A percentile compares a stretch with the other conserved stretches of the same genome.
Conservation (phyloP, 208 protist genomes). For the Crithidia expoeki region DNA sequence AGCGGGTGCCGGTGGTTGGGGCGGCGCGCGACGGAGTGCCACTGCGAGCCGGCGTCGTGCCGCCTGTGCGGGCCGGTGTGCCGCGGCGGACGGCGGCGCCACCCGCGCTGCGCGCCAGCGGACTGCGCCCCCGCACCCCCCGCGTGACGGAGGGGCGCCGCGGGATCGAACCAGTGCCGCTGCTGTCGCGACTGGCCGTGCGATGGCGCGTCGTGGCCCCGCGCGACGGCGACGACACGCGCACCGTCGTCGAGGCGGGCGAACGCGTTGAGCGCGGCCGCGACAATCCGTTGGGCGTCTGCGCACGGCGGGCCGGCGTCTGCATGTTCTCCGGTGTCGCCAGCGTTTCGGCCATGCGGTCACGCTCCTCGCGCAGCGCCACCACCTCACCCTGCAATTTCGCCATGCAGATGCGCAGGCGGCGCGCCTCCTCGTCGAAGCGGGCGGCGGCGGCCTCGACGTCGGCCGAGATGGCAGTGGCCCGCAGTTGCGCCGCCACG, state of each 20-base stretch:
- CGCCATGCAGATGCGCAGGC: constrained; percentile 75
- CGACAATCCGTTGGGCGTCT: constrained; percentile 62
- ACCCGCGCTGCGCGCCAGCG: constrained; percentile 76
- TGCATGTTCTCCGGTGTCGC: constrained; percentile 29
- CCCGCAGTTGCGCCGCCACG: constrained; percentile 62
- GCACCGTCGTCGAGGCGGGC: constrained; percentile 39
- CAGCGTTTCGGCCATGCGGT: constrained; percentile 40
- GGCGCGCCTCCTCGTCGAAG: constrained; percentile 80
- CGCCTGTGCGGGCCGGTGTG: constrained; percentile 70
- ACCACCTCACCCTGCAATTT: constrained; percentile 72
- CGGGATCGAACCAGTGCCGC: constrained; percentile 43
- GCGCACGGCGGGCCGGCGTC: constrained; percentile 62
- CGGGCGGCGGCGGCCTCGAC: constrained; percentile 61
- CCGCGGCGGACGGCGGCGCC: constrained; percentile 78
- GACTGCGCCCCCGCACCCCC: constrained; percentile 62
- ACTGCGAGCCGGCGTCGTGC: constrained; percentile 57
- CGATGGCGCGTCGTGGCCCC: constrained; percentile 39
- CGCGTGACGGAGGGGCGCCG: constrained; percentile 40
- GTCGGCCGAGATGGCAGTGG: constrained; percentile 44
- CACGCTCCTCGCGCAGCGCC: constrained; percentile 62
- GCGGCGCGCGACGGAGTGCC: constrained; percentile 39
- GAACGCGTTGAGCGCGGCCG: constrained; percentile 51
- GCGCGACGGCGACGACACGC: constrained; percentile 42
- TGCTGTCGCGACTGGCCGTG: constrained; percentile 53
- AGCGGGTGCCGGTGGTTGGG: constrained; percentile 9